A percentile compares a stretch with the other conserved stretches of the same genome.
These are phyloP conservation scores for Lactifluus echinatus DNA, from an alignment of 768 basidiomycete genomes.

Conservation along the genomic window DNA sequence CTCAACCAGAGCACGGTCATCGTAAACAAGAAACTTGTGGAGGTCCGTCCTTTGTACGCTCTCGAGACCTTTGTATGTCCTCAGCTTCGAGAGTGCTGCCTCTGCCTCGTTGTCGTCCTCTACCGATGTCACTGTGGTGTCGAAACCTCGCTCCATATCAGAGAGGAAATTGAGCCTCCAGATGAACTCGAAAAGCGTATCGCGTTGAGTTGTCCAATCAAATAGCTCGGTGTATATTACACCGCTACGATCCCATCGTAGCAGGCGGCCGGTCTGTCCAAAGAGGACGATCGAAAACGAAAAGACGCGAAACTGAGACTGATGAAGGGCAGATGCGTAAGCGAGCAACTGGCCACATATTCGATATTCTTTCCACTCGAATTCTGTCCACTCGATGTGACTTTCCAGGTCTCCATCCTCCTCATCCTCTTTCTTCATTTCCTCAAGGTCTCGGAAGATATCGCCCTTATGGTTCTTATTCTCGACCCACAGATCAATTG, in stretches of 20 bases:
- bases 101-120: neutral
- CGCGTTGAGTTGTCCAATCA: neutral
- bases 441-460: neutral
- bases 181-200: neutral
- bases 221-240: slow-evolving; percentile 3
- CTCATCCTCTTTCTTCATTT: neutral
- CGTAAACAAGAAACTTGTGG: neutral
- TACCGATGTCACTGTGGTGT: neutral
- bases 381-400: neutral
- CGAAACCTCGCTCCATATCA: neutral
- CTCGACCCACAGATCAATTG: neutral
- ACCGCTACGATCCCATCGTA: slow-evolving; percentile 9
- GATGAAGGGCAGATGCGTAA: neutral
- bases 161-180: slow-evolving; percentile 8
- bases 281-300: neutral
- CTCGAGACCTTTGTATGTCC: neutral
- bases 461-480: neutral
- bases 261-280: neutral
- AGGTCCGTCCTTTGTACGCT: neutral
- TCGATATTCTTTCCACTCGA: neutral
- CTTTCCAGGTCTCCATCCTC: neutral
- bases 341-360: neutral
- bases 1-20: neutral
- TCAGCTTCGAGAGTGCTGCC: neutral
- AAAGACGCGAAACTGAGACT: slow-evolving; percentile 3